Percentiles rank a stretch among this genome's conserved stretches.
These are phyloP conservation scores for Poronia punctata DNA, from an alignment of 495 filamentous ascomycete genomes.

Conservation along the genomic window DNA sequence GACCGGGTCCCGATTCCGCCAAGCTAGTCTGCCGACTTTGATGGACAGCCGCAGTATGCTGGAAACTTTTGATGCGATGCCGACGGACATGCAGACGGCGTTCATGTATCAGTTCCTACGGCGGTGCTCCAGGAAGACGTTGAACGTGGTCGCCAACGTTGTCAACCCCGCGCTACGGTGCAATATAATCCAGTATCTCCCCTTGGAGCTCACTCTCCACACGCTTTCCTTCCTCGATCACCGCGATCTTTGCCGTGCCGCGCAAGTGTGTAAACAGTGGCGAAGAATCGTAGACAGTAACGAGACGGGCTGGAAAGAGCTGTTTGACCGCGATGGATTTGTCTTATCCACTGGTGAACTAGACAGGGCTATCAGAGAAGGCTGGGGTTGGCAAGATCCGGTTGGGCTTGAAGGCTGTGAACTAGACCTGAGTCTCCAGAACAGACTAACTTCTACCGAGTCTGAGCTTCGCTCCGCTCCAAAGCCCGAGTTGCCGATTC, in stretches of 20 bases:
- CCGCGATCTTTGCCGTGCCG: slow-evolving; percentile 81
- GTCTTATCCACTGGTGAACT: slow-evolving; percentile 74
- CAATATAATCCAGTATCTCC: slow-evolving; percentile 79
- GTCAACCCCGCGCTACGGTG: slow-evolving; percentile 97
- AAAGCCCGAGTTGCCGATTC: slow-evolving; percentile 29
- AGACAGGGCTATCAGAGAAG: slow-evolving; percentile 76
- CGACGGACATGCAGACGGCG: slow-evolving; percentile 79
- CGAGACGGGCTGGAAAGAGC: slow-evolving; percentile 91
- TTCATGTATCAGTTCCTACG: slow-evolving; percentile 93
- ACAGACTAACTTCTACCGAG: slow-evolving; percentile 41
- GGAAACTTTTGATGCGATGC: slow-evolving; percentile 84
- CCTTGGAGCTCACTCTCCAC: slow-evolving; percentile 79
- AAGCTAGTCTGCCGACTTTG: slow-evolving; percentile 27
- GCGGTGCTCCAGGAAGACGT: slow-evolving; percentile 79
- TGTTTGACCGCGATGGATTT: slow-evolving; percentile 81
- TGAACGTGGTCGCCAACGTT: slow-evolving; percentile 84
- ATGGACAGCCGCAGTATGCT: slow-evolving; percentile 78
- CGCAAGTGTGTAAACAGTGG: slow-evolving; percentile 94
- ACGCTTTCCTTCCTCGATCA: slow-evolving; percentile 81
- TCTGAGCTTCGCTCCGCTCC: slow-evolving; percentile 34
- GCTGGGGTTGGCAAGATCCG: slow-evolving; percentile 99
- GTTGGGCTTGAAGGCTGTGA: slow-evolving; percentile 68
- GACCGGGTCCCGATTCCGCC: no score
- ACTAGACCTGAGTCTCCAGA: slow-evolving; percentile 60
- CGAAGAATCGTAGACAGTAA: slow-evolving; percentile 81